Conservation (phyloP, 176 grass and related monocot genomes). For the Phyllostachys edulis region DNA sequence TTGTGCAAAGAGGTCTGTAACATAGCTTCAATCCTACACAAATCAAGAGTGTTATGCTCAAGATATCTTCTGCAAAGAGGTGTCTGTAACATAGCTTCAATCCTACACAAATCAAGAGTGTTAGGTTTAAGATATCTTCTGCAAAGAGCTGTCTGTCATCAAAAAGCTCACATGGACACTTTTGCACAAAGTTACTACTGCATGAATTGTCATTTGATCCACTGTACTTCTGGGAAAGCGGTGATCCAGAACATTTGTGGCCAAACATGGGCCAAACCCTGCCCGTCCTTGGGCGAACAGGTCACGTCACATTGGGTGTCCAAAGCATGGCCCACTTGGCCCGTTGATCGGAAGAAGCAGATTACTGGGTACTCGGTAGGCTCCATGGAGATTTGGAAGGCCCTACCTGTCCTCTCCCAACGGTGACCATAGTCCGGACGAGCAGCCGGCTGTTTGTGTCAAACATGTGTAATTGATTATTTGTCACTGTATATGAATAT, state of each 20-base stretch:
- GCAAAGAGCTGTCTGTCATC: neutral
- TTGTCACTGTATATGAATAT: too few species aligned
- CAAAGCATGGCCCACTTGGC: neutral
- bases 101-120: neutral
- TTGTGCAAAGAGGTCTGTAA: too few species aligned
- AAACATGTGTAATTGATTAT: too few species aligned
- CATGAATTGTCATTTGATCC: neutral
- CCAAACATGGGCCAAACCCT: constrained; percentile 9
- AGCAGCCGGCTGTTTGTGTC: neutral
- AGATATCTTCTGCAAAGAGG: neutral
- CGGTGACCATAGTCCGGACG: neutral
- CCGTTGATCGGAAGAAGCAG: neutral
- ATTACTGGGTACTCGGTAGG: neutral
- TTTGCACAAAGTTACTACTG: neutral
- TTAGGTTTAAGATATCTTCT: neutral
- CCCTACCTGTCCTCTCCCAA: neutral
- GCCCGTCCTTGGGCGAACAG: neutral
- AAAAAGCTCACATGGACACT: neutral
- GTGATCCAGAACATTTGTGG: neutral
- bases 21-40: neutral
- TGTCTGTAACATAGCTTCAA: neutral
- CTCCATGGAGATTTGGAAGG: neutral
- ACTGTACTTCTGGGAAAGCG: neutral
- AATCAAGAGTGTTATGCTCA: neutral
- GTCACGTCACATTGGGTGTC: neutral